Base-by-base conservation (phyloP, 192 early-diverging fungal species). In the Linnemannia hyalina region DNA sequence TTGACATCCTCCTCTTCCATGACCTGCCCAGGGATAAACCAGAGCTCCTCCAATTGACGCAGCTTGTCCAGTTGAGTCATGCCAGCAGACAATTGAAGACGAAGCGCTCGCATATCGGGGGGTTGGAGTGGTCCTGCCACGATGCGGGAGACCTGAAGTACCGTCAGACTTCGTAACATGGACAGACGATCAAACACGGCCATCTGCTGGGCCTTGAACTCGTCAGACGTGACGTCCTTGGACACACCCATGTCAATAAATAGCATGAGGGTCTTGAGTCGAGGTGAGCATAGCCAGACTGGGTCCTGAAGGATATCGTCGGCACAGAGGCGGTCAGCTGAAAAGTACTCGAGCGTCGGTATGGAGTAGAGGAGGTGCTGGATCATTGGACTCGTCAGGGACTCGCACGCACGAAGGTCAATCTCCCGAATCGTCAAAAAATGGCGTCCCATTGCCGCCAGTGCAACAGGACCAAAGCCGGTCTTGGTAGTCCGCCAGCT, bases 1-100 rank as follows among this genome's bases (percentile, higher is more conserved):
- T 65, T 26, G 60, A 65, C 60, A 65, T 65, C 60, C 60, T 65
- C 29, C 26, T 65, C 60, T 13, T 65, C 60, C 60, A 65, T 65
- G 0, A 13, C 26, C 60, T 65, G 60, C 3, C 60, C 60, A 11
- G 60, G 60, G 60, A 35, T 2, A 10, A 65, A 65, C 13, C 26
- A 32, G 10, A 65, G 60, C 29, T 65, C 60, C 60, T 65, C 60
- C 29, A 65, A 15, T 35, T 65, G 60, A 15, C 29, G 11, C 60
- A 65, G 26, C 6, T 10, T 15, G n/a, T 29, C 60, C 9, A 65
- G n/a, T 65, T 26, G 60, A 26, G 60, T 35, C 60, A 65, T 11
- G 6, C 60, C 60, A 35, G n/a, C n/a, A 32, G 60, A 29, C 13
- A 65, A 15, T 13, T 65, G n/a, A 9, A 65, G 29, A 32, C 29